phyloP scores from a whole-genome alignment of 176 grass and related monocot genomes.

The Triticum aestivum region DNA sequence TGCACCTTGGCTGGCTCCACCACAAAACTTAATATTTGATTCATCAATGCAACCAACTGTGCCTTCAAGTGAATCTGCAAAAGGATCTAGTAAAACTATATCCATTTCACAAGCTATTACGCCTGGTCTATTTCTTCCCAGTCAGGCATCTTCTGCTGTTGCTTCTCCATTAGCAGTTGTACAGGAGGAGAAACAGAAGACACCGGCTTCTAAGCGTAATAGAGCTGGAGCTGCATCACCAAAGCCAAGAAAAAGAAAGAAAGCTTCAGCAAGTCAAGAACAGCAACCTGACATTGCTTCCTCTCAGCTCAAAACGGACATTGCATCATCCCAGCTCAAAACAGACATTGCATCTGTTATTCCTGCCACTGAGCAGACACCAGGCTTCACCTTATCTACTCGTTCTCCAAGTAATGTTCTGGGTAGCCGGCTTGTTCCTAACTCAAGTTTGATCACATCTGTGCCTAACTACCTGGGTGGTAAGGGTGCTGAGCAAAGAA shows the following conservation, averaged over 20 bases:
- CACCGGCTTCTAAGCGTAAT: conserved; percentile 43
- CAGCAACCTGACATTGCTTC: conserved; percentile 38
- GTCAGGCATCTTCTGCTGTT: conserved; percentile 31
- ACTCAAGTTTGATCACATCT: conserved; percentile 44
- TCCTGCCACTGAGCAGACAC: conserved; percentile 32
- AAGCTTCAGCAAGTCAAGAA: conserved; percentile 59
- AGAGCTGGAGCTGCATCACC: conserved; percentile 40
- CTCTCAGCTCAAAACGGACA: conserved; percentile 44
- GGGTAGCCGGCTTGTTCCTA: conserved; percentile 43
- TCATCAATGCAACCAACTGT: conserved; percentile 50
- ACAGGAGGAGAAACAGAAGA: conserved; percentile 57
- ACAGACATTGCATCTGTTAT: conserved; percentile 40
- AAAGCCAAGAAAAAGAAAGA: conserved; percentile 96
- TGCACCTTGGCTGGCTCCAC: conserved; percentile 57
- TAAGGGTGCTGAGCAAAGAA: conserved; percentile 42
- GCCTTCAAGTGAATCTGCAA: conserved; percentile 53
- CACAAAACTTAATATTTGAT: conserved; percentile 80
- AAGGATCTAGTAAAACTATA: conserved; percentile 55
- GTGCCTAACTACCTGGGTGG: conserved; percentile 46
- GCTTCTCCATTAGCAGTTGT: conserved; percentile 39
- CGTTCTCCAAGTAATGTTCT: conserved; percentile 54
- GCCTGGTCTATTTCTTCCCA: conserved; percentile 41
- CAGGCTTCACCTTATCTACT: conserved; percentile 53
- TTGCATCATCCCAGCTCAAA: conserved; percentile 43
- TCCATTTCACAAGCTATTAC: conserved; percentile 50